Conservation (phyloP, 2,329 filamentous ascomycete genomes). For the Paraphoma chrysanthemicola region DNA sequence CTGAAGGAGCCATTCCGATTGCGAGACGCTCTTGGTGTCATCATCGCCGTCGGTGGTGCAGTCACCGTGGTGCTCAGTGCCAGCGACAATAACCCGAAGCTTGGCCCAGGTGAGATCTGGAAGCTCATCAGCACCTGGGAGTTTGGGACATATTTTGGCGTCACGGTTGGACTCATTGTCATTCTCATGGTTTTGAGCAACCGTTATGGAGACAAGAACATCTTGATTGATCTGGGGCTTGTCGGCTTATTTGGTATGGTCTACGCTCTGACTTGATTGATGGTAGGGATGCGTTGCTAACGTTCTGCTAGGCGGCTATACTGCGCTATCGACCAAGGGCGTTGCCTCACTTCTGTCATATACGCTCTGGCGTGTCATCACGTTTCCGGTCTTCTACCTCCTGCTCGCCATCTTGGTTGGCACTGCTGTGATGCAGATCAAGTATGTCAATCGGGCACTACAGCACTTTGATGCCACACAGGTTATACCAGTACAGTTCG, state of each 20-base stretch:
- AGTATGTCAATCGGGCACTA: constrained; percentile 88
- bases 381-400: constrained; percentile 89
- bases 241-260: constrained; percentile 85
- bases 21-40: constrained; percentile 85
- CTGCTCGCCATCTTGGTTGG: constrained; percentile 79
- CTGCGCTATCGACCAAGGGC: constrained; percentile 94
- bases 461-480: constrained; percentile 97
- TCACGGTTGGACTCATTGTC: constrained; percentile 77
- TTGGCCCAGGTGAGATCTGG: constrained; percentile 91
- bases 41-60: constrained; percentile 85
- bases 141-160: constrained; percentile 87
- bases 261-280: background rate
- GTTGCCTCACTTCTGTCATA: constrained; percentile 94
- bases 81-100: constrained; percentile 84
- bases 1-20: constrained; percentile 88
- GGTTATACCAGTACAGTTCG: constrained; percentile 97
- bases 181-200: constrained; percentile 82
- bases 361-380: constrained; percentile 85
- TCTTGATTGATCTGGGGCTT: constrained; percentile 89
- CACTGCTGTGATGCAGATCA: constrained; percentile 95
- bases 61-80: constrained; percentile 94
- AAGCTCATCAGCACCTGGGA: constrained; percentile 84
- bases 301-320: constrained; percentile 75
- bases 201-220: constrained; percentile 82
- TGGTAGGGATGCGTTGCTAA: constrained; percentile 18